phyloP scores from a whole-genome alignment of 805 yeast genomes.

The Ogataea zsoltii region DNA sequence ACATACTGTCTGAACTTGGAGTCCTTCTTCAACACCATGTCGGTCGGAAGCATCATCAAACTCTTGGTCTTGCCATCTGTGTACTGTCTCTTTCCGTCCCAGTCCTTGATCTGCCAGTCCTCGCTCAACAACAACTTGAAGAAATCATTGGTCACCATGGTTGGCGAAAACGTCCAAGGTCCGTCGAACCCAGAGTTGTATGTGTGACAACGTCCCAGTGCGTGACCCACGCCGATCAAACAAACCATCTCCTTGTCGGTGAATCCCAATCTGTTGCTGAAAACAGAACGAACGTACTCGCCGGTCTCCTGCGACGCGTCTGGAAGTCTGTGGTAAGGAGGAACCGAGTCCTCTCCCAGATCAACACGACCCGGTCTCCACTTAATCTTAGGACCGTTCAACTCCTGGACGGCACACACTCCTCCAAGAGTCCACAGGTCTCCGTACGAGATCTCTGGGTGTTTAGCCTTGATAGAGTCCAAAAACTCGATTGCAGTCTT shows the following conservation, averaged over 20 bases:
- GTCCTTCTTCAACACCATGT: conserved; percentile 52
- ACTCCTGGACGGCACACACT: conserved; percentile 59
- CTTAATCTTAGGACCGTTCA: conserved; percentile 62
- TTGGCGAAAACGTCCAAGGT: conserved; percentile 86
- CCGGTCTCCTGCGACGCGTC: conserved; percentile 46
- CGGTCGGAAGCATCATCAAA: conserved; percentile 62
- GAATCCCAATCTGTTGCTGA: conserved; percentile 46
- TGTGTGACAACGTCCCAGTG: conserved; percentile 48
- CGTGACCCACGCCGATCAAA: conserved; percentile 48
- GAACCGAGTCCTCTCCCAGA: conserved; percentile 34
- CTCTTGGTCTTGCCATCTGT: conserved; percentile 57
- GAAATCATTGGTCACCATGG: conserved; percentile 72
- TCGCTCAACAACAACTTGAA: conserved; percentile 53
- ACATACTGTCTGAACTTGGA: conserved; percentile 45
- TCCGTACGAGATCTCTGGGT: conserved; percentile 63
- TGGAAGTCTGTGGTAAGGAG: conserved; percentile 53
- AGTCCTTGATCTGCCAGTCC: conserved; percentile 58
- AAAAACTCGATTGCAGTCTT: conserved; percentile 56
- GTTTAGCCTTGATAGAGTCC: conserved; percentile 52
- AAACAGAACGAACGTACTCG: conserved; percentile 46
- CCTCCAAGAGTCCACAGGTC: conserved; percentile 78
- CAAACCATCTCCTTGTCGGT: conserved; percentile 48
- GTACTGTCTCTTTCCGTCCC: conserved; percentile 66
- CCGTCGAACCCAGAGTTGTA: conserved; percentile 79
- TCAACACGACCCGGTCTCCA: conserved; percentile 58